Conservation (phyloP, 495 filamentous ascomycete species). For the Aspergillus asperescens region DNA sequence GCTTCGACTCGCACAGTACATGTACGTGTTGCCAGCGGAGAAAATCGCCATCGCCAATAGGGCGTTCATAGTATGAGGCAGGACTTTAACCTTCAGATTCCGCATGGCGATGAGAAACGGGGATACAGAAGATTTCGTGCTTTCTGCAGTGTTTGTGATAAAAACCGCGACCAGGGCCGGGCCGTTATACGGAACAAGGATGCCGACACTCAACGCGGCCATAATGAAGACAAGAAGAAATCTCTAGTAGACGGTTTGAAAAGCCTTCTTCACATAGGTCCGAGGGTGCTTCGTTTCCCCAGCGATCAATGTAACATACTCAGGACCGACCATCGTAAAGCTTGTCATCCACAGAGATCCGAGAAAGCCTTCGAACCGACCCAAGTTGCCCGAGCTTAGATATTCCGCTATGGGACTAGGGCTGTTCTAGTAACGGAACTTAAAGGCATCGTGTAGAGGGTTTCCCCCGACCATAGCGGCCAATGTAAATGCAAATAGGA, state of each 20-base stretch:
- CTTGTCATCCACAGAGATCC: conserved; percentile 52
- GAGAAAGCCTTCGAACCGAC: background rate
- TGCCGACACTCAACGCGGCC: conserved; percentile 57
- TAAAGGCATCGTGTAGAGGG: conserved; percentile 60
- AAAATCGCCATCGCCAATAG: conserved; percentile 67
- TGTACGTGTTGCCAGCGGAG: conserved; percentile 73
- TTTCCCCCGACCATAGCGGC: conserved; percentile 68
- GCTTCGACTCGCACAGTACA: conserved; percentile 68
- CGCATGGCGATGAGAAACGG: conserved; percentile 83
- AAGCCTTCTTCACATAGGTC: conserved; percentile 42
- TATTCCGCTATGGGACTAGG: conserved; percentile 26
- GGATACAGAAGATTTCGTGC: conserved; percentile 44
- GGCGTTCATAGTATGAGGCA: conserved; percentile 72
- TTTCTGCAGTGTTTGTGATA: too few relatives aligned
- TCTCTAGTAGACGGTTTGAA: conserved; percentile 66
- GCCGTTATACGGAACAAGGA: conserved; percentile 54
- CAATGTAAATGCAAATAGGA: conserved; percentile 36
- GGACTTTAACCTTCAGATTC: conserved; percentile 54
- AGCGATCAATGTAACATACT: conserved; percentile 69
- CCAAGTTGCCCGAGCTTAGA: background rate
- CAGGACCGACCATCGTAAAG: conserved; percentile 61
- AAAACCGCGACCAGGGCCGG: too few relatives aligned
- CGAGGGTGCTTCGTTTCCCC: conserved; percentile 66
- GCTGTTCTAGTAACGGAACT: conserved; percentile 55
- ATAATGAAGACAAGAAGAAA: conserved; percentile 65